Conservation (phyloP, 306 rosid species). For the Astragalus glycyphyllos region DNA sequence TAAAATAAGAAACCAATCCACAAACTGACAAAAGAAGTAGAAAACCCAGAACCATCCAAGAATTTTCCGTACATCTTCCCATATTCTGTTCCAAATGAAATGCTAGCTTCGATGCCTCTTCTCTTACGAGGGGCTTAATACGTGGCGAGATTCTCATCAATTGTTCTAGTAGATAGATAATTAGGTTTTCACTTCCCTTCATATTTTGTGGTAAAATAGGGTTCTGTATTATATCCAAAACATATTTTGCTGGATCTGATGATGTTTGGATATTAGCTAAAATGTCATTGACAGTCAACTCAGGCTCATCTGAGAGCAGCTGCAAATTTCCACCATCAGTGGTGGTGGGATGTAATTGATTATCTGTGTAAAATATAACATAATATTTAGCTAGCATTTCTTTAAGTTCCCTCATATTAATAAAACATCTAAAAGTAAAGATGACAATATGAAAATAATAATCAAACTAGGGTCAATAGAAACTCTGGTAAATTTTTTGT, state of each 20-base stretch:
- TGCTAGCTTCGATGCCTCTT: constrained; percentile 61
- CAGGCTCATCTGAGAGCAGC: constrained; percentile 31
- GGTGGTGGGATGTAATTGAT: constrained; percentile 31
- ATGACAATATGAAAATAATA: not conserved
- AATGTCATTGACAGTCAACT: constrained; percentile 35
- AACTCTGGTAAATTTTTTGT: not conserved
- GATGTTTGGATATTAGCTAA: constrained; percentile 44
- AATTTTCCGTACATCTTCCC: constrained; percentile 36
- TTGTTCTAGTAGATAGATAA: no score
- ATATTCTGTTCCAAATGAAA: constrained; percentile 50
- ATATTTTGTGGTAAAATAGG: constrained; percentile 32
- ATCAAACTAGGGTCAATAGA: not conserved
- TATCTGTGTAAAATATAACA: constrained; percentile 44
- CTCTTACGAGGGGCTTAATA: constrained; percentile 47
- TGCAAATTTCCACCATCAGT: constrained; percentile 41
- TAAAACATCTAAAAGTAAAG: constrained; percentile 23
- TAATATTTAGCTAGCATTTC: not conserved
- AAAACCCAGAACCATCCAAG: constrained; percentile 56
- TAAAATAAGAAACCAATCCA: constrained; percentile 51
- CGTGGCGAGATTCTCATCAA: constrained; percentile 46
- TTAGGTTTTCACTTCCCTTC: constrained; percentile 23
- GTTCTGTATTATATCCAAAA: constrained; percentile 51
- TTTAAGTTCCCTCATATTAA: constrained; percentile 32
- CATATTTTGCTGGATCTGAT: constrained; percentile 59
- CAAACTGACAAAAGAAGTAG: constrained; percentile 54